phyloP scores from a whole-genome alignment of 768 basidiomycete genomes.

The Coprinopsis sp. region DNA sequence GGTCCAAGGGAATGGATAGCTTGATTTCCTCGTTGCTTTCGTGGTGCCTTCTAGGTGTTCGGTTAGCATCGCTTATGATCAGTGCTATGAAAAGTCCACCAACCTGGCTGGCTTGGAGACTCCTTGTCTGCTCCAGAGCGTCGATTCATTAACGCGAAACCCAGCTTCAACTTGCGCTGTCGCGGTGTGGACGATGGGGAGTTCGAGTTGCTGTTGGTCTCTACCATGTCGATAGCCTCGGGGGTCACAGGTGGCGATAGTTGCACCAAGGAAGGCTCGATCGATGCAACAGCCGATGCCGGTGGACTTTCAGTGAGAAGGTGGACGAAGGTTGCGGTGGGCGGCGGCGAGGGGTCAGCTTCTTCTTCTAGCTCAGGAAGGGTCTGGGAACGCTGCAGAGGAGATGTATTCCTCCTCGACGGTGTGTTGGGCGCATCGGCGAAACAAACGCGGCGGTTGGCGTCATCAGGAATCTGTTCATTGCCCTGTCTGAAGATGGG shows the following conservation, averaged over 20 bases:
- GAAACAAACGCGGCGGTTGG: slow-evolving; percentile 28
- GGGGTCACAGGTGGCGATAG: not conserved
- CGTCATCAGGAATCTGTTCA: slow-evolving; percentile 12
- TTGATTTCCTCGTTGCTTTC: slow-evolving; percentile 1
- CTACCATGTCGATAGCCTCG: slow-evolving; percentile 13
- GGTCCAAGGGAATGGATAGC: not conserved
- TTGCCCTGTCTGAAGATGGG: not conserved
- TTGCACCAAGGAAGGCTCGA: not conserved
- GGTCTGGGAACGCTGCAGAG: slow-evolving; percentile 5
- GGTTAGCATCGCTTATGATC: not conserved
- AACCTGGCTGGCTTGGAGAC: slow-evolving; percentile 18
- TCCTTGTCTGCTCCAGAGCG: slow-evolving; percentile 17
- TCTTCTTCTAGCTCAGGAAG: too few relatives aligned
- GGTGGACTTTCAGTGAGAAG: slow-evolving; percentile 10
- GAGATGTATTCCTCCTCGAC: slow-evolving; percentile 19
- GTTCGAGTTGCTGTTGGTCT: not conserved
- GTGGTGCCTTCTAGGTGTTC: not conserved
- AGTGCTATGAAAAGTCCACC: slow-evolving; percentile 7
- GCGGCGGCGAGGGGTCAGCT: not conserved
- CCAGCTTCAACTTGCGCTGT: slow-evolving; percentile 22
- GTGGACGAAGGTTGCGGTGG: not conserved
- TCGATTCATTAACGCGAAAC: slow-evolving; percentile 15
- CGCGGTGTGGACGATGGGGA: slow-evolving; percentile 12
- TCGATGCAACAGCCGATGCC: not conserved
- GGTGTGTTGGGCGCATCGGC: slow-evolving; percentile 19